Evolutionary conservation across 495 filamentous ascomycete genomes (phyloP).

Genomic region (Aspergillus mulundensis): DNA sequence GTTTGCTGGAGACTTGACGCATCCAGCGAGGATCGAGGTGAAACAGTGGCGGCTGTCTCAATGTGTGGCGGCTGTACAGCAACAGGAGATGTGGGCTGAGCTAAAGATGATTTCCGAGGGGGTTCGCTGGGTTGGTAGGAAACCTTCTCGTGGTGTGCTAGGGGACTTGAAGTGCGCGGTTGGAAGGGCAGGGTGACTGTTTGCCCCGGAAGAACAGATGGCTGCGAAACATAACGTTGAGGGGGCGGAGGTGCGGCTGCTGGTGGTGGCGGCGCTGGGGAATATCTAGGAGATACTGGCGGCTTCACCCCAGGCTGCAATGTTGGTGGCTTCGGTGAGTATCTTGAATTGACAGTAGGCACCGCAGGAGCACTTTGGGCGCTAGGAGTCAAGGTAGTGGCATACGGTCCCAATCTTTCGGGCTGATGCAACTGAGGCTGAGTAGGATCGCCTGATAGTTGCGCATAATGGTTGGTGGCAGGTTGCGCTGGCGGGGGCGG

Average conservation of each 20-base stretch:
- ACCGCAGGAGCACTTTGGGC: conserved; percentile 34
- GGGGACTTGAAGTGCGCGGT: conserved; percentile 79
- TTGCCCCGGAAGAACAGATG: conserved; percentile 40
- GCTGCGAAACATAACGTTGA: conserved; percentile 50
- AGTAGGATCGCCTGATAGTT: conserved; percentile 10
- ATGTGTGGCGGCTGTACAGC: conserved; percentile 13
- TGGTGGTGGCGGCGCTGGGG: conserved; percentile 41
- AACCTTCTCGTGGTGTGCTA: conserved; percentile 59
- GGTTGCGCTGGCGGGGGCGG: conserved; percentile 18
- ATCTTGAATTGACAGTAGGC: conserved; percentile 33
- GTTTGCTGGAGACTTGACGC: conserved; percentile 18
- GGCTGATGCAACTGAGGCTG: conserved; percentile 47
- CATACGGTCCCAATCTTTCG: conserved; percentile 63
- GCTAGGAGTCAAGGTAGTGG: conserved; percentile 28
- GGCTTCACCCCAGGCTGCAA: conserved; percentile 30
- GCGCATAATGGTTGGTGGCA: conserved; percentile 18
- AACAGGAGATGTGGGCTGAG: conserved; percentile 29
- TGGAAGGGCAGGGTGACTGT: conserved; percentile 63
- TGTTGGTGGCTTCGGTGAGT: conserved; percentile 39
- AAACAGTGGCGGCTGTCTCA: conserved; percentile 19
- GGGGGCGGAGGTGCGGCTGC: conserved; percentile 37
- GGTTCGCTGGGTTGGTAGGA: conserved; percentile 33
- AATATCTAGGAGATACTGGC: conserved; percentile 35
- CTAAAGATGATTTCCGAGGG: conserved; percentile 22
- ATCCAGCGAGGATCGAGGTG: conserved; percentile 10